Evolutionary conservation across 306 rosid genomes (phyloP), one percentile per base, ranked within the genome.

Genomic region (Casuarina equisetifolia): DNA sequence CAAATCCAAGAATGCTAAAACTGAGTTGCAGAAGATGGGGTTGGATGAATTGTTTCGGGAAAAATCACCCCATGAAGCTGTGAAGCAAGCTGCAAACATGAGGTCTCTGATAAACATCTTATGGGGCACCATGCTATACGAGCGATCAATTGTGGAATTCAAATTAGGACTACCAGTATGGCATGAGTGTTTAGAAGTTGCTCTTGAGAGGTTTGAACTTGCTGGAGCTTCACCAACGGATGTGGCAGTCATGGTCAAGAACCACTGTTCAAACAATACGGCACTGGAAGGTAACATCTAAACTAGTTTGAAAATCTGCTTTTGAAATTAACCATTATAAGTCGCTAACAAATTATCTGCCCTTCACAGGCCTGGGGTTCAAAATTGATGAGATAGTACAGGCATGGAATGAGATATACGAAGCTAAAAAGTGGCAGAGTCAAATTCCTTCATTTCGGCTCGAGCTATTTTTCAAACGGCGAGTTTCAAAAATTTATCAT

Each of bases 111-210:
- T 92, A 72, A 89, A 90, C 82, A 86, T 90, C 82, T 75, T 89
- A 52, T 94, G 97, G 97, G 98, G 97, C 39, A 89, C 92, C 55
- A 88, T 94, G 93, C 87, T 94, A 6, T 94, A 90, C 35, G 97
- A 94, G 78, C 96, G 93, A 63, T 94, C 98, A 0, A 84, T 88
- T 38, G 82, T 89, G 72, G 98, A 94, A 80, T 90, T 88, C 81
- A 92, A 88, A 81, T 73, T 89, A 78, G 90, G 85, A 72, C 77
- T 91, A 71, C 97, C 93, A 1, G 77, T 78, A 38, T 94, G 98
- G 98, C 84, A 85, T 45, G 97, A 92, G 82, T 78, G 90, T 75
- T 82, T 92, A 67, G 92, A 88, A 75, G 86, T 80, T 82, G 89
- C 97, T 74, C 69, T 88, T 42, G 96, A 94, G 85, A 94, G 92